A percentile compares a stretch with the other conserved stretches of the same genome.
These are phyloP conservation scores for Kernera saxatilis DNA, from an alignment of 345 rosid species.

Conservation along the genomic window DNA sequence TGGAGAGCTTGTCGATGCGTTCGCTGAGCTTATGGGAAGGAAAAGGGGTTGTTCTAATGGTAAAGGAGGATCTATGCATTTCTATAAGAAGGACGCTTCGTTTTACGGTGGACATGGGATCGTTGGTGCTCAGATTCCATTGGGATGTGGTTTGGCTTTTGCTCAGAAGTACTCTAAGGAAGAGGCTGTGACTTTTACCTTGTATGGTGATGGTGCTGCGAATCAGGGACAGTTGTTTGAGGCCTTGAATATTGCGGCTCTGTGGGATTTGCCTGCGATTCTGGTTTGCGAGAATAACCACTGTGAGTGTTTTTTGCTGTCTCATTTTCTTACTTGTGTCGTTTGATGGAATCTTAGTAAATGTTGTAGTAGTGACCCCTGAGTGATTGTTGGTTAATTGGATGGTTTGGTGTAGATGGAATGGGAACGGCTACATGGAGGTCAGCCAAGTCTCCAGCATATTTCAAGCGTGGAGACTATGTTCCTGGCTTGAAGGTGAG, in stretches of 20 bases:
- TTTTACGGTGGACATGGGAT: constrained; percentile 99
- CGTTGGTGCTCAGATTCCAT: constrained; percentile 94
- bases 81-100: constrained; percentile 76
- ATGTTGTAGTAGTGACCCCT: not conserved
- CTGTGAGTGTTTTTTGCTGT: constrained; percentile 37
- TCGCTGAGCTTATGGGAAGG: constrained; percentile 96
- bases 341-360: not conserved
- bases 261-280: constrained; percentile 94
- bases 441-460: constrained; percentile 84
- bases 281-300: constrained; percentile 97
- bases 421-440: constrained; percentile 99
- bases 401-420: constrained; percentile 58
- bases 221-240: constrained; percentile 97
- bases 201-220: constrained; percentile 98
- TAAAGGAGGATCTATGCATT: constrained; percentile 98
- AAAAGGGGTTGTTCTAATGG: constrained; percentile 78
- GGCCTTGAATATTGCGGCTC: constrained; percentile 88
- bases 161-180: constrained; percentile 93
- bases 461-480: constrained; percentile 96
- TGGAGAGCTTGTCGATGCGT: constrained; percentile 64
- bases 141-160: constrained; percentile 94
- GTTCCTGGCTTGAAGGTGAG: constrained; percentile 97
- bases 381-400: not conserved
- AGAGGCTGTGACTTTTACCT: constrained; percentile 67
- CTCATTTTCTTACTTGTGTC: not conserved